phyloP scores from a whole-genome alignment of 805 yeast species.

The Wickerhamiella azyma region DNA sequence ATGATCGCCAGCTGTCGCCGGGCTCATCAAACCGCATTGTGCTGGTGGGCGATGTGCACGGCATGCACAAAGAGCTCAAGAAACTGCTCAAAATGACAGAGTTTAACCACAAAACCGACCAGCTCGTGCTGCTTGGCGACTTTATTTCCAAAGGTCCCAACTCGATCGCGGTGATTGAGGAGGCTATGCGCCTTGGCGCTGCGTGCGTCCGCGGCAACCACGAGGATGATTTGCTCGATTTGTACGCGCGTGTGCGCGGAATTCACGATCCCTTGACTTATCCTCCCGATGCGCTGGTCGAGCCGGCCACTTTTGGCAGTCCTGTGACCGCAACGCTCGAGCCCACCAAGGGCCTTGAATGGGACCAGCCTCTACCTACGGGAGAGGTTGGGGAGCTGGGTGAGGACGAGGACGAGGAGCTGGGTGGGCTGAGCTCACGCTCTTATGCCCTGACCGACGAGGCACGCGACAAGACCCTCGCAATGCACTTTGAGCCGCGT shows the following conservation, averaged over 20 bases:
- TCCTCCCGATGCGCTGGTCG: constrained; percentile 18
- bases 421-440: too few relatives aligned
- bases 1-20: constrained; percentile 10
- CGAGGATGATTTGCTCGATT: constrained; percentile 55
- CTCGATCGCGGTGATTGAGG: constrained; percentile 55
- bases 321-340: constrained; percentile 11
- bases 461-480: constrained; percentile 31
- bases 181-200: constrained; percentile 42
- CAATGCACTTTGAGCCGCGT: constrained; percentile 40
- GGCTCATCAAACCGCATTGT: constrained; percentile 34
- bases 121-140: constrained; percentile 66
- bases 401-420: too few relatives aligned
- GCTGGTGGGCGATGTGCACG: constrained; percentile 81
- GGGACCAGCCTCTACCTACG: constrained; percentile 4
- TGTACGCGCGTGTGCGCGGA: constrained; percentile 50
- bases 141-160: constrained; percentile 75
- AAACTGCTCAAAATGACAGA: constrained; percentile 40
- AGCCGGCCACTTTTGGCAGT: constrained; percentile 14
- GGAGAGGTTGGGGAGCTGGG: too few relatives aligned
- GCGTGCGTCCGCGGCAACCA: constrained; percentile 83
- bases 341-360: constrained; percentile 13
- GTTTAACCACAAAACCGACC: constrained; percentile 32
- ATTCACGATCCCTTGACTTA: constrained; percentile 23
- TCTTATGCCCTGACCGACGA: neutral
- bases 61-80: constrained; percentile 44